These are phyloP conservation scores for Plantago ovata DNA, from an alignment of 257 asterid species.

Conservation along the genomic window DNA sequence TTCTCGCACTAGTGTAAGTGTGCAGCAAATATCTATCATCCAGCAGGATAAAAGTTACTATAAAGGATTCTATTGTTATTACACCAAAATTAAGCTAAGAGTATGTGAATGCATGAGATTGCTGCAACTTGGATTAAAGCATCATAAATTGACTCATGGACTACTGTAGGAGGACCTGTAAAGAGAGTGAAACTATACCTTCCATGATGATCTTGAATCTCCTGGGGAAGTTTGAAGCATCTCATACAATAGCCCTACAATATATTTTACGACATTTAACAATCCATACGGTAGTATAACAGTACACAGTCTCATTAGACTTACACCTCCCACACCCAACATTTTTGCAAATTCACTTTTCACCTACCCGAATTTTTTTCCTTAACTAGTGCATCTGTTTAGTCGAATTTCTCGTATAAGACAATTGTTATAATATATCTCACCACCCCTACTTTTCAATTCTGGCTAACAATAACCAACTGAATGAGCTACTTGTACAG, in stretches of 20 bases:
- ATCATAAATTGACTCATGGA: not conserved
- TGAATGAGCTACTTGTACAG: too few relatives aligned
- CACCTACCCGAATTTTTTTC: too few relatives aligned
- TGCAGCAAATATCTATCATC: too few relatives aligned
- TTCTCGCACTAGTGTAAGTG: too few relatives aligned
- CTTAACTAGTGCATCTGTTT: too few relatives aligned
- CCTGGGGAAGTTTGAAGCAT: constrained; percentile 75
- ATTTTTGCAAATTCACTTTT: too few relatives aligned
- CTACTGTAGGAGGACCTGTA: not conserved
- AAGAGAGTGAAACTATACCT: constrained; percentile 41
- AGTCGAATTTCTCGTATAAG: too few relatives aligned
- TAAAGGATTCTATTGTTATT: too few relatives aligned
- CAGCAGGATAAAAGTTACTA: too few relatives aligned
- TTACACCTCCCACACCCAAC: constrained; percentile 7
- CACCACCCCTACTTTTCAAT: too few relatives aligned
- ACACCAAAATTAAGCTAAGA: not conserved
- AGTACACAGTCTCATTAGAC: constrained; percentile 3
- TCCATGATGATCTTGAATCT: constrained; percentile 81
- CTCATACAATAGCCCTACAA: constrained; percentile 71
- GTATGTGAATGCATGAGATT: not conserved
- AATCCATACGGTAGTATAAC: constrained; percentile 6
- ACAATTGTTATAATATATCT: too few relatives aligned
- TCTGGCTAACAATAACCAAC: too few relatives aligned
- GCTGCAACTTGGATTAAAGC: not conserved
- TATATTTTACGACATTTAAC: constrained; percentile 18